Evolutionary conservation across 2,329 filamentous ascomycete species (phyloP), one percentile per base, ranked within the genome.

Genomic region (Bipolaris cookei): DNA sequence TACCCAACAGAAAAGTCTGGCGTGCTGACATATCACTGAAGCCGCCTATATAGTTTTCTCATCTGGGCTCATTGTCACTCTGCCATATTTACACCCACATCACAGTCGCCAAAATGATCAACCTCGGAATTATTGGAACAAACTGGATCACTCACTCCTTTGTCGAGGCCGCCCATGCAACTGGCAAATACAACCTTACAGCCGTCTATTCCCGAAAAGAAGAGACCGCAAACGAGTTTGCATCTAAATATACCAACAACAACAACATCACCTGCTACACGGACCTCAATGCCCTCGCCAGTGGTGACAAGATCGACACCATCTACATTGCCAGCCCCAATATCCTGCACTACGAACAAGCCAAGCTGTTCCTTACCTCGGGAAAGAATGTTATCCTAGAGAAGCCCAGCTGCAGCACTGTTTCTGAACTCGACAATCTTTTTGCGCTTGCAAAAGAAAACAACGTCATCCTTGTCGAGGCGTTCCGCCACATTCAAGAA

Each of bases 301-400:
- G 66, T 51, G 23, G 37, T 23, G 77, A 80, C 3, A 69, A 71
- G 43, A 69, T 82, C 55, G 69, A 77, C 39, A 74, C 77, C 50
- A 70, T 82, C 45, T 83, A 83, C 76, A 79, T 82, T 54, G 80
- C 81, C 20, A 80, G 78, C 13, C 80, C 80, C 34, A 82, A 82
- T 69, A 77, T 76, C 38, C 72, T 81, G 39, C 80, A 82, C 70
- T 79, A 78, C 67, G 70, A 67, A 37, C 80, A 82, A 58, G 78
- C 80, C 14, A 79, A 79, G 57, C 63, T 68, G 14, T 69, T 80
- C 35, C 72, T 83, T 32, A 42, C 65, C 4, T 79, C 77, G 2
- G 74, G 76, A 48, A 82, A 82, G 62, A 76, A 83, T 63, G 80
- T 82, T 57, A 75, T 83, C 28, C 68, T 83, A n/a, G 81, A 83